Percentiles rank a stretch among this genome's conserved stretches.
Conservation (phyloP, 257 asterid species). For the Ophiorrhiza pumila region DNA sequence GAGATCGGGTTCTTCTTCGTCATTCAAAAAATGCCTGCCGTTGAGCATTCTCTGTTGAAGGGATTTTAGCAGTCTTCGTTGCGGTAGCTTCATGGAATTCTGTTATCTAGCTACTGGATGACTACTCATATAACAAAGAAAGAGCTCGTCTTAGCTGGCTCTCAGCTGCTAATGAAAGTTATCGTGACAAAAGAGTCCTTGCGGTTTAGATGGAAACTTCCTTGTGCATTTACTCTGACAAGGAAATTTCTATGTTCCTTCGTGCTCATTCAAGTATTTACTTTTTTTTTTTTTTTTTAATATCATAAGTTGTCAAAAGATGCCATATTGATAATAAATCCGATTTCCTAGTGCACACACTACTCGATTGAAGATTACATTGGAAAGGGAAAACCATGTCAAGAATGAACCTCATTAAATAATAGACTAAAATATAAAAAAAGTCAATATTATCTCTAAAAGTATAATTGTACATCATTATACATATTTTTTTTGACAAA, state of each 20-base stretch:
- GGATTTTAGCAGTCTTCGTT: background rate
- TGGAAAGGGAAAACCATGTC: too few relatives aligned
- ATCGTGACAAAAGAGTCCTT: background rate
- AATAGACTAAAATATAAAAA: too few relatives aligned
- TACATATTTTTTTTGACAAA: too few relatives aligned
- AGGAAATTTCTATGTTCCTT: conserved; percentile 6
- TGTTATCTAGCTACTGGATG: background rate
- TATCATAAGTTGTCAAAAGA: too few relatives aligned
- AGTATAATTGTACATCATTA: too few relatives aligned
- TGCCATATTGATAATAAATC: too few relatives aligned
- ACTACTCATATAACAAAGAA: background rate
- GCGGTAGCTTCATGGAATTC: conserved; percentile 5
- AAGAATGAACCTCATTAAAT: too few relatives aligned
- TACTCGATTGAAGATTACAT: too few relatives aligned
- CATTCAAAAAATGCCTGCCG: background rate
- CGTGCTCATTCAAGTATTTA: too few relatives aligned
- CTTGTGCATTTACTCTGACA: background rate
- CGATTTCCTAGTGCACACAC: too few relatives aligned
- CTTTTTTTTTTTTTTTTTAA: too few relatives aligned
- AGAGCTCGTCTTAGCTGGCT: background rate
- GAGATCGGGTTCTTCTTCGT: conserved; percentile 6
- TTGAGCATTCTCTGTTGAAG: conserved; percentile 8
- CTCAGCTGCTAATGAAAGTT: background rate
- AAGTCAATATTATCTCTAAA: too few relatives aligned
- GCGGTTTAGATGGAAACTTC: background rate